These are phyloP conservation scores for Zasmidium cellare DNA, from an alignment of 2,329 filamentous ascomycete genomes.

Conservation along the genomic window DNA sequence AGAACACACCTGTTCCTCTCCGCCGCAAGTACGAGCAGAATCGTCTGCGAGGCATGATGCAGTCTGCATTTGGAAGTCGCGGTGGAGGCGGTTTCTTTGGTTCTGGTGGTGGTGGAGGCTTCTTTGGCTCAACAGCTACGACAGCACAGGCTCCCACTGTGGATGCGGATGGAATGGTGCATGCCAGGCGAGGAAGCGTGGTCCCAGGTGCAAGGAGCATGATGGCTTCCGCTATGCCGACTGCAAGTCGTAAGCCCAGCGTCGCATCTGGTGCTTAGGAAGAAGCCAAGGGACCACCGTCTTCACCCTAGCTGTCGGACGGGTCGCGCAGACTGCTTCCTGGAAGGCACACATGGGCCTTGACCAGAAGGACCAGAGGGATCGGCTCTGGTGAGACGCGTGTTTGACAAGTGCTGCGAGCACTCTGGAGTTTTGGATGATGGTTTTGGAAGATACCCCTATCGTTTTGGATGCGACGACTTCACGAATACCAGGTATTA, in stretches of 20 bases:
- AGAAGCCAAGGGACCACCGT: too few species aligned
- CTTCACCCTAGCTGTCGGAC: not conserved
- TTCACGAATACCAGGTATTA: too few species aligned
- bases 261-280: conserved; percentile 20
- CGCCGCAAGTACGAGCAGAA: conserved; percentile 60
- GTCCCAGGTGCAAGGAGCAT: conserved; percentile 27
- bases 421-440: not conserved
- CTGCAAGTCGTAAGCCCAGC: conserved; percentile 25
- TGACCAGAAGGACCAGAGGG: too few species aligned
- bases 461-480: not conserved
- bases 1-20: conserved; percentile 57
- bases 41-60: conserved; percentile 64
- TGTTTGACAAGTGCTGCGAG: too few species aligned
- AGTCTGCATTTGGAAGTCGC: conserved; percentile 52
- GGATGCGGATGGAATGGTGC: conserved; percentile 21
- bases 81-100: conserved; percentile 15
- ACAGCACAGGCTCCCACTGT: conserved; percentile 13
- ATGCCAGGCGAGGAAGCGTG: conserved; percentile 23
- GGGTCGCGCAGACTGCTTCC: too few species aligned
- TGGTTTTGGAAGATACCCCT: conserved; percentile 3
- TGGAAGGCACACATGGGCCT: too few species aligned
- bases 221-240: conserved; percentile 19
- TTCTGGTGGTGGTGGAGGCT: conserved; percentile 12
- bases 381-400: too few species aligned
- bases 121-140: conserved; percentile 1